phyloP scores from a whole-genome alignment of 305 asterid species.

The Coffea humblotiana region DNA sequence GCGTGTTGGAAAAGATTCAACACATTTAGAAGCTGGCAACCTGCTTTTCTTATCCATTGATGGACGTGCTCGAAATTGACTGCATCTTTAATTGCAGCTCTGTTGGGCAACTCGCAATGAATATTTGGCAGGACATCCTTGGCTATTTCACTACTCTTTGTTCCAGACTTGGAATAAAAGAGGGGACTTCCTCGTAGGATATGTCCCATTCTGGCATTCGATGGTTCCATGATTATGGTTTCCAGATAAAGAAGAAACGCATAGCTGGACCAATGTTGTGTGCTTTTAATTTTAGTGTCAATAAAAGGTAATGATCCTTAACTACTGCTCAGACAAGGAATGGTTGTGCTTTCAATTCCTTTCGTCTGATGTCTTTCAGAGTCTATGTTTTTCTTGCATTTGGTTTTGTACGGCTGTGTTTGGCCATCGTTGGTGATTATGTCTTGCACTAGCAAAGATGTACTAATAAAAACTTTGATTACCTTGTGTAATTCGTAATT shows the following conservation, averaged over 20 bases:
- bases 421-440: not conserved
- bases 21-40: constrained; percentile 31
- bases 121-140: constrained; percentile 78
- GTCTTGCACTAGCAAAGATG: not conserved
- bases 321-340: constrained; percentile 3
- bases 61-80: constrained; percentile 27
- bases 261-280: constrained; percentile 1
- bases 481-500: not conserved
- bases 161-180: constrained; percentile 5
- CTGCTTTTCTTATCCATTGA: constrained; percentile 39
- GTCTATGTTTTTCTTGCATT: not conserved
- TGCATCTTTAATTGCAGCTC: constrained; percentile 14
- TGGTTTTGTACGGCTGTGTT: not conserved
- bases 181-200: not conserved
- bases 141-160: constrained; percentile 51
- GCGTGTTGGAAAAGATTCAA: constrained; percentile 17
- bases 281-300: not conserved
- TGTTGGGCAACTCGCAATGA: constrained; percentile 30
- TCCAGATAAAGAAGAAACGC: not conserved
- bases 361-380: not conserved
- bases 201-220: not conserved
- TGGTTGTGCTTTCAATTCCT: constrained; percentile 5
- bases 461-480: not conserved
- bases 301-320: not conserved
- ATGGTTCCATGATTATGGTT: constrained; percentile 1